These are phyloP conservation scores for Annulohypoxylon truncatum DNA, from an alignment of 2,329 filamentous ascomycete species.

Conservation along the genomic window DNA sequence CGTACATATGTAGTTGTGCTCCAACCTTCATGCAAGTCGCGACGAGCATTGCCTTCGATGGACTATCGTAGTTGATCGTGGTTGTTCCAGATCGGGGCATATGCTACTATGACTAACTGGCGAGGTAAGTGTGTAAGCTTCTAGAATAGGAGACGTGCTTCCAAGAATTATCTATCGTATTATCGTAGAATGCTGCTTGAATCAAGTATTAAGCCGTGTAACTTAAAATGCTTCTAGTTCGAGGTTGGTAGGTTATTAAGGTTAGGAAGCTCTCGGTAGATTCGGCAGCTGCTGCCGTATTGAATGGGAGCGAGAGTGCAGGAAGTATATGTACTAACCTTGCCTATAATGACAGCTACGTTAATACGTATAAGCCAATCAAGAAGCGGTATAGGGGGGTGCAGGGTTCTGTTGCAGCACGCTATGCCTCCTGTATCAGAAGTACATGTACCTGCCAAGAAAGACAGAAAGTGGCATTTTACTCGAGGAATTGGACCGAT, in stretches of 20 bases:
- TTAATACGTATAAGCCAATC: slow-evolving; percentile 23
- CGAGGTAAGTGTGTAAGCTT: background rate
- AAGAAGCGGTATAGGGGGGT: slow-evolving; percentile 2
- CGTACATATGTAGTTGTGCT: background rate
- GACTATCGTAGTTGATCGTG: background rate
- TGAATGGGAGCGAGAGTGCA: slow-evolving; percentile 1
- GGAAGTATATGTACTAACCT: slow-evolving; percentile 17
- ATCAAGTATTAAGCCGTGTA: slow-evolving; percentile 8
- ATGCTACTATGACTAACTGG: background rate
- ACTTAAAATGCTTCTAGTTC: slow-evolving; percentile 1
- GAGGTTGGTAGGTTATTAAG: slow-evolving; percentile 14
- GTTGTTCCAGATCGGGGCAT: background rate
- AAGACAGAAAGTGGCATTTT: slow-evolving; percentile 31
- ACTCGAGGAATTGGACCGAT: slow-evolving; percentile 19
- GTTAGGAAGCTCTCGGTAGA: slow-evolving; percentile 28
- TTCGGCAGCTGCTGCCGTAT: slow-evolving; percentile 28
- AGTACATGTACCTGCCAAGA: slow-evolving; percentile 37
- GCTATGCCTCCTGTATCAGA: slow-evolving; percentile 10
- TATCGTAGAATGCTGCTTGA: background rate
- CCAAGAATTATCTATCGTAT: background rate
- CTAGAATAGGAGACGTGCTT: background rate
- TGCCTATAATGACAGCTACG: slow-evolving; percentile 21
- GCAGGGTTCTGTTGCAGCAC: background rate
- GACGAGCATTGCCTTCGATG: background rate
- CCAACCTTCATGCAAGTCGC: background rate